These are phyloP conservation scores for Pichia sp. DNA, from an alignment of 1,139 yeast genomes.

Conservation along the genomic window DNA sequence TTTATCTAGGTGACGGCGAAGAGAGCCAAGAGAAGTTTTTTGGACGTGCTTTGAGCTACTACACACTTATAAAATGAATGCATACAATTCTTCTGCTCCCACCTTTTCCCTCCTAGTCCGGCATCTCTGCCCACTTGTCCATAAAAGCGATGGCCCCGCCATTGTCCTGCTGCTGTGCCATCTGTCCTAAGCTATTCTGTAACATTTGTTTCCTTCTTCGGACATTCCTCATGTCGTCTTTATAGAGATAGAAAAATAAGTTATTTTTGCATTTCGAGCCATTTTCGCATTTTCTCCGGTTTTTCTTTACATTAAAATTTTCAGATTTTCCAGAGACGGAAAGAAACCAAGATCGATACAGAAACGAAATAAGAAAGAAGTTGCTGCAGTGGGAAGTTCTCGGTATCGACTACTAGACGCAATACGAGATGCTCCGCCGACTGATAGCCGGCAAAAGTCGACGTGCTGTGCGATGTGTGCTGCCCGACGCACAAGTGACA, in stretches of 20 bases:
- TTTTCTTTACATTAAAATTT: background rate
- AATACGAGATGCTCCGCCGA: background rate
- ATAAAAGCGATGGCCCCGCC: background rate
- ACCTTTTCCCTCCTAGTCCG: background rate
- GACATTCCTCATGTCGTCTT: background rate
- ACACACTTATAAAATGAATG: conserved; percentile 16
- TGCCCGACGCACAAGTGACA: background rate
- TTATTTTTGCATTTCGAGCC: background rate
- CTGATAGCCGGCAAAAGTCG: background rate
- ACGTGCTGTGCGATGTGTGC: background rate
- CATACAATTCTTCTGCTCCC: too few relatives aligned
- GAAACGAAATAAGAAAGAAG: too few relatives aligned
- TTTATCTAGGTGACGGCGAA: conserved; percentile 19
- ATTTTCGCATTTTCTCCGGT: background rate
- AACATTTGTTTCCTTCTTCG: background rate
- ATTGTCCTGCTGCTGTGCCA: background rate
- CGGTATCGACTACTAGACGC: background rate
- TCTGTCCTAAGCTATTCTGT: background rate
- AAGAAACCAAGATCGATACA: background rate
- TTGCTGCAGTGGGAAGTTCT: too few relatives aligned
- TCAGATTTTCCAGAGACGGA: conserved; percentile 1
- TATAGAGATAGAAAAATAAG: background rate
- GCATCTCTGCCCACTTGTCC: background rate
- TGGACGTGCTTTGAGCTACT: conserved; percentile 31
- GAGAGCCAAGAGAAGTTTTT: conserved; percentile 34